Base-by-base conservation (phyloP, 495 filamentous ascomycete species). In the Diplogelasinospora grovesii region DNA sequence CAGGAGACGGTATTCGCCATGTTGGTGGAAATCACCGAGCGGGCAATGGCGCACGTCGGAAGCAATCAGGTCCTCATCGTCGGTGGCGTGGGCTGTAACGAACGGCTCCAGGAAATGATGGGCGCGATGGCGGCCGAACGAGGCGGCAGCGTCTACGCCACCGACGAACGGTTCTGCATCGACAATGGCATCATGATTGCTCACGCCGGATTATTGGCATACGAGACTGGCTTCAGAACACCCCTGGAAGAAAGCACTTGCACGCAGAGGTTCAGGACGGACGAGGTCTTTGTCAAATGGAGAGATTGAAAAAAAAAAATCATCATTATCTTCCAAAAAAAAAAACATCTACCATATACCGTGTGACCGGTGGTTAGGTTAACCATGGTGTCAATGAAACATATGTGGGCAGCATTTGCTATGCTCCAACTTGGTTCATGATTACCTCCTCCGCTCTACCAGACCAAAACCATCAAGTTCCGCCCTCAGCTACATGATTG, bases 171-270 rank as follows among this genome's bases (percentile, higher is more conserved):
- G 31, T 97, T 94, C 64, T 97, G 92, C 55, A 98, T 98, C 48
- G 93, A 98, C 65, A 98, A 98, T 56, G 93, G 92, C 29, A 96
- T 98, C 43, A 98, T 98, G 92, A 98, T 98, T 67, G 92, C 92
- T 9, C 92, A 98, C 66, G 92, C 92, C 8, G 92, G 92, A 19
- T 63, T 98, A 52, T 56, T 95, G 46, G 88, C 87, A 6, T 94
- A 82, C 54, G 66, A 75, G 61, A 85, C 78, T 0, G 92, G 92
- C 5, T 84, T 87, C 56, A 66, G 60, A 34, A 95, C 86, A 11
- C 65, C 71, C 3, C 52, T 97, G 9, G 80, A 84, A 50, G 89
- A 95, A 10, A 85, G 83, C 44, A 86, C 83, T 9, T 93, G 84
- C 63, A 97, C 93, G 14, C 93, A 98, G 61, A 73, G 92, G 38